These are phyloP conservation scores for Madurella mycetomatis DNA, from an alignment of 2,329 filamentous ascomycete species.

Conservation along the genomic window DNA sequence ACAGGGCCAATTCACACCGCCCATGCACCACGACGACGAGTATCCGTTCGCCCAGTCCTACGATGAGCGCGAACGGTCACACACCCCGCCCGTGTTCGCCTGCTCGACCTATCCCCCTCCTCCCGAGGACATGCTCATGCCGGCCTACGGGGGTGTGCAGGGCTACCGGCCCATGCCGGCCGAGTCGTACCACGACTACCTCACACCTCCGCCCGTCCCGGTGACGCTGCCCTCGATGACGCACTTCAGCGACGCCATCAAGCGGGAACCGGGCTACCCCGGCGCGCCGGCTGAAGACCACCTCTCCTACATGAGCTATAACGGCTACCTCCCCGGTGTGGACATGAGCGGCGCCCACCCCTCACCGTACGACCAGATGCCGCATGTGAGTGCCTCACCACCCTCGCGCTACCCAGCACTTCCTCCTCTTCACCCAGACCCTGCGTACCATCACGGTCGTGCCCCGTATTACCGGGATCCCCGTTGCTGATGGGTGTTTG, in stretches of 20 bases:
- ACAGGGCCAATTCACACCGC: slow-evolving; percentile 57
- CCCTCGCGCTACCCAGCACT: slow-evolving; percentile 36
- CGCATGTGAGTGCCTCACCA: slow-evolving; percentile 65
- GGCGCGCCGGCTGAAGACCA: slow-evolving; percentile 50
- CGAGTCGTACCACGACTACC: slow-evolving; percentile 49
- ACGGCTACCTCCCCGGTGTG: slow-evolving; percentile 56
- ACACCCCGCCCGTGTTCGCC: slow-evolving; percentile 60
- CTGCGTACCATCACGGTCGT: too few species aligned
- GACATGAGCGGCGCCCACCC: slow-evolving; percentile 51
- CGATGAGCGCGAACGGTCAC: slow-evolving; percentile 64
- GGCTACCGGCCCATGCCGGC: slow-evolving; percentile 50
- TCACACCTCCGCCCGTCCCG: slow-evolving; percentile 42
- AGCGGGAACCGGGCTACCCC: slow-evolving; percentile 53
- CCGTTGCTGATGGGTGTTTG: slow-evolving; percentile 44
- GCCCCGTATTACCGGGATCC: slow-evolving; percentile 7
- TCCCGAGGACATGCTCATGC: slow-evolving; percentile 56
- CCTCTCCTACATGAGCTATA: slow-evolving; percentile 64
- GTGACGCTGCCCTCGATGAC: slow-evolving; percentile 62
- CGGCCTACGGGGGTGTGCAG: slow-evolving; percentile 53
- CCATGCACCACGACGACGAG: slow-evolving; percentile 59
- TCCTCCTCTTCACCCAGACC: slow-evolving; percentile 15
- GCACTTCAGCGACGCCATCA: slow-evolving; percentile 60
- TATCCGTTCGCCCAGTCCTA: slow-evolving; percentile 58
- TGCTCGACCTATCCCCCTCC: slow-evolving; percentile 65
- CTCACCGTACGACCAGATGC: slow-evolving; percentile 62